phyloP scores from a whole-genome alignment of 2,329 filamentous ascomycete species.

The Cercospora sp. region DNA sequence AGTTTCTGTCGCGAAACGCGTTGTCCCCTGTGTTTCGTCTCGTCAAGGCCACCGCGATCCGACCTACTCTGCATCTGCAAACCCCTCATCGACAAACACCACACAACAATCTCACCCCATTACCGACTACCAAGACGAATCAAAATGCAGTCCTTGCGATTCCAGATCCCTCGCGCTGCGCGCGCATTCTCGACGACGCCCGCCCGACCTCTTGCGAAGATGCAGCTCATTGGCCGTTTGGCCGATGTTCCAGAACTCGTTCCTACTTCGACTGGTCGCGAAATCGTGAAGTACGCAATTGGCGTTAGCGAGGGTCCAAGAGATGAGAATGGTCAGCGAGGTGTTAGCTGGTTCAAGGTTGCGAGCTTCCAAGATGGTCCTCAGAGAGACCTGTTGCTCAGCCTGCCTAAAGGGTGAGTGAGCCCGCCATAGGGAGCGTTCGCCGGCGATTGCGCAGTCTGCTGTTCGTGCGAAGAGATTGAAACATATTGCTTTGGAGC shows the following conservation, averaged over 20 bases:
- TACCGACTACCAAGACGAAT: background rate
- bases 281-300: constrained; percentile 75
- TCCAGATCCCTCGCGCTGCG: constrained; percentile 50
- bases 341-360: constrained; percentile 84
- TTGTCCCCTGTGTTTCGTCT: background rate
- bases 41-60: background rate
- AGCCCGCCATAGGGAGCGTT: background rate
- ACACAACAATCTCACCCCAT: background rate
- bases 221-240: constrained; percentile 85
- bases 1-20: background rate
- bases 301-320: constrained; percentile 65
- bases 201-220: constrained; percentile 67
- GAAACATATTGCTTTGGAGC: background rate
- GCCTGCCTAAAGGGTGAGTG: constrained; percentile 79
- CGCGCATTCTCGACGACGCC: constrained; percentile 76
- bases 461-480: background rate
- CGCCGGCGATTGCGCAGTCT: background rate
- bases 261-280: constrained; percentile 67
- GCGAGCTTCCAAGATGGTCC: constrained; percentile 71
- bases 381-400: constrained; percentile 69
- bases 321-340: constrained; percentile 65
- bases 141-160: constrained; percentile 52
- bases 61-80: background rate
- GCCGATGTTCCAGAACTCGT: constrained; percentile 74
- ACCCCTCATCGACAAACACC: background rate